A percentile compares a stretch with the other conserved stretches of the same genome.
Conservation (phyloP, 352 stramenopile genomes). For the Peronospora belbahrii region DNA sequence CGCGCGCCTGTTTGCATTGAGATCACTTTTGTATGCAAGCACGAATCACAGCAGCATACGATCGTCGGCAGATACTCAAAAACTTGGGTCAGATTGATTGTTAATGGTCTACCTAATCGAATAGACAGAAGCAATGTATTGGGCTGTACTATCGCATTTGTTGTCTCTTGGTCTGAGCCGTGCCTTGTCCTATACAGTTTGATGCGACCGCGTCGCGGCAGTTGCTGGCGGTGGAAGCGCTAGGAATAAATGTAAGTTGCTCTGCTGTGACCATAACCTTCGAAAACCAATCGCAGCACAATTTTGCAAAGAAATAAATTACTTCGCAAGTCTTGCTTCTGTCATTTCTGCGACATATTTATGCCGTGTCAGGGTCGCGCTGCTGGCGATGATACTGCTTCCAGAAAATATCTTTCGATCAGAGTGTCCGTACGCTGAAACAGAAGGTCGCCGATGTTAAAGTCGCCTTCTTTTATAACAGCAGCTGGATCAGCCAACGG, state of each 20-base stretch:
- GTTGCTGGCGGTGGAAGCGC: conserved; percentile 2
- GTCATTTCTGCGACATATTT: conserved; percentile 12
- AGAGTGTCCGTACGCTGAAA: conserved; percentile 9
- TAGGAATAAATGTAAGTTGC: conserved; percentile 3
- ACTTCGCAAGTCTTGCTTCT: conserved; percentile 4
- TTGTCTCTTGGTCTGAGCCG: neutral
- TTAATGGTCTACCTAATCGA: conserved; percentile 9
- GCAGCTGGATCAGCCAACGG: conserved; percentile 12
- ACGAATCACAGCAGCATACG: conserved; percentile 1
- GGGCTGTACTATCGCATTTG: conserved; percentile 19
- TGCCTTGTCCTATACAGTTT: conserved; percentile 5
- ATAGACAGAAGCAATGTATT: conserved; percentile 5
- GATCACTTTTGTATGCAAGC: conserved; percentile 2
- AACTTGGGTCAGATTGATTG: conserved; percentile 13
- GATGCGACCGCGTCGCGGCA: conserved; percentile 8
- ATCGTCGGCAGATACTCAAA: conserved; percentile 8
- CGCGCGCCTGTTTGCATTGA: conserved; percentile 13
- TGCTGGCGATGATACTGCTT: conserved; percentile 11
- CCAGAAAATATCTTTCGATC: conserved; percentile 17
- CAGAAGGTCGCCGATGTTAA: conserved; percentile 21
- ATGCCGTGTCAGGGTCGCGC: conserved; percentile 2
- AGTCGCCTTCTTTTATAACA: conserved; percentile 29
- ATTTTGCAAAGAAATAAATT: conserved; percentile 17
- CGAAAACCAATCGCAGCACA: conserved; percentile 4
- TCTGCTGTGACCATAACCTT: conserved; percentile 1